Evolutionary conservation across 2,329 filamentous ascomycete genomes (phyloP).

Genomic region (Huntiella omanensis): DNA sequence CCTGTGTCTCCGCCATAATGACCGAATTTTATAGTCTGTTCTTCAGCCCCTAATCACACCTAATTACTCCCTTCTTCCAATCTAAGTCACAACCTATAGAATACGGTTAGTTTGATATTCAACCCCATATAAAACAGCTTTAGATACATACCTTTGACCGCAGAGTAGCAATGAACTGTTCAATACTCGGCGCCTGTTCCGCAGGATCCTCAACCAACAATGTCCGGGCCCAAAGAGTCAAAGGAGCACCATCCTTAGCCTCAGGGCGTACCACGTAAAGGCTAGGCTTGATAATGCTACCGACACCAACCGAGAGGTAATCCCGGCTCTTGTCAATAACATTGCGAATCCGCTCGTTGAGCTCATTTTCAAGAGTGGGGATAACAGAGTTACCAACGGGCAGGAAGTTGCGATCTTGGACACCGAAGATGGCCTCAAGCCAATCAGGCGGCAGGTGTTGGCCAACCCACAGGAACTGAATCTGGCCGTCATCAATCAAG

Average conservation of each 20-base stretch:
- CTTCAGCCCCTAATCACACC: too few relatives aligned
- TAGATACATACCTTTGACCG: conserved; percentile 63
- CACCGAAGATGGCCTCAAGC: conserved; percentile 74
- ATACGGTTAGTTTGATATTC: neutral
- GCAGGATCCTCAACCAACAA: conserved; percentile 86
- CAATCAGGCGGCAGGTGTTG: conserved; percentile 83
- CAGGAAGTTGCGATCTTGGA: conserved; percentile 63
- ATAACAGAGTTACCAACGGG: conserved; percentile 81
- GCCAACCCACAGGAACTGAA: conserved; percentile 93
- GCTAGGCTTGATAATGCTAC: conserved; percentile 82
- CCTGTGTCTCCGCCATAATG: too few relatives aligned
- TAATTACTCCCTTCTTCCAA: neutral
- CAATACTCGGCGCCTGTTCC: conserved; percentile 80
- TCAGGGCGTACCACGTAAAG: conserved; percentile 61
- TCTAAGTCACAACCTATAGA: neutral
- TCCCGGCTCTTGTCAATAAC: conserved; percentile 87
- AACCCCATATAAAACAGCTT: neutral
- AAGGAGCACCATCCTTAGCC: conserved; percentile 73
- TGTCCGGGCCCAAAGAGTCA: conserved; percentile 94
- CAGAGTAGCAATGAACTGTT: conserved; percentile 80
- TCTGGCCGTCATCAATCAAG: conserved; percentile 91
- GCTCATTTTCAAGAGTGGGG: conserved; percentile 82
- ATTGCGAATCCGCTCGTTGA: conserved; percentile 81
- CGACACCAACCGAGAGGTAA: conserved; percentile 68
- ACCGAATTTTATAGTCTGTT: too few relatives aligned